These are phyloP conservation scores for Berberis vulgaris DNA, from an alignment of 164 flowering plant genomes.

Conservation along the genomic window DNA sequence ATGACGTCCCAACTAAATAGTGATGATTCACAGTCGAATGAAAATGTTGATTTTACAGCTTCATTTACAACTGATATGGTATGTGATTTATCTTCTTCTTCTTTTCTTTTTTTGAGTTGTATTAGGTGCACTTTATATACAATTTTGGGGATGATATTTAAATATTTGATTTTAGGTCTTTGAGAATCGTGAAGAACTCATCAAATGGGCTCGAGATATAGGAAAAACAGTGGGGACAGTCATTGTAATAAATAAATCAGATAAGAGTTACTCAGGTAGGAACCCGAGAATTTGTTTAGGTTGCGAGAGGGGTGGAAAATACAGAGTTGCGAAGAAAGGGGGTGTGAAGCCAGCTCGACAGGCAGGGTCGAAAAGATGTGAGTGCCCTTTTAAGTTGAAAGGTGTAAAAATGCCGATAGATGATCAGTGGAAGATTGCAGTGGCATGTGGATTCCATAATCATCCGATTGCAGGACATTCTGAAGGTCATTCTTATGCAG, in stretches of 20 bases:
- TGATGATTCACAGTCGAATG: background rate
- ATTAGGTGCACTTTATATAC: background rate
- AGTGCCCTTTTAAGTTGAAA: slow-evolving; percentile 1
- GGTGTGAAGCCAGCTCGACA: background rate
- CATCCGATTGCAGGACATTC: background rate
- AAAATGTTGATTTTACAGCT: background rate
- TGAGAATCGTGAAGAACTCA: background rate
- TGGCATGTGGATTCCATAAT: slow-evolving; percentile 3
- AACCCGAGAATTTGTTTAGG: background rate
- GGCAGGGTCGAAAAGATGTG: background rate
- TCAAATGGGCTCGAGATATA: background rate
- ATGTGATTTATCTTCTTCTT: background rate
- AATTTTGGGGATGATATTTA: background rate
- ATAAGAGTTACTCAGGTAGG: background rate
- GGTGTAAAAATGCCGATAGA: slow-evolving; percentile 5
- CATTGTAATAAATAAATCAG: background rate
- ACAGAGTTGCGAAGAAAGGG: background rate
- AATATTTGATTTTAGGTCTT: background rate
- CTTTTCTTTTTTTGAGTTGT: background rate
- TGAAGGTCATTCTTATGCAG: slow-evolving; percentile 5
- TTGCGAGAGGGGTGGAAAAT: slow-evolving; percentile 1
- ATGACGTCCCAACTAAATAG: background rate
- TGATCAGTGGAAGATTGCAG: slow-evolving; percentile 1
- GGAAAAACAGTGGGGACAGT: background rate
- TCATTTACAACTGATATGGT: background rate